phyloP scores from a whole-genome alignment of 2,329 filamentous ascomycete genomes.

The Davidsoniella neocaledoniae region DNA sequence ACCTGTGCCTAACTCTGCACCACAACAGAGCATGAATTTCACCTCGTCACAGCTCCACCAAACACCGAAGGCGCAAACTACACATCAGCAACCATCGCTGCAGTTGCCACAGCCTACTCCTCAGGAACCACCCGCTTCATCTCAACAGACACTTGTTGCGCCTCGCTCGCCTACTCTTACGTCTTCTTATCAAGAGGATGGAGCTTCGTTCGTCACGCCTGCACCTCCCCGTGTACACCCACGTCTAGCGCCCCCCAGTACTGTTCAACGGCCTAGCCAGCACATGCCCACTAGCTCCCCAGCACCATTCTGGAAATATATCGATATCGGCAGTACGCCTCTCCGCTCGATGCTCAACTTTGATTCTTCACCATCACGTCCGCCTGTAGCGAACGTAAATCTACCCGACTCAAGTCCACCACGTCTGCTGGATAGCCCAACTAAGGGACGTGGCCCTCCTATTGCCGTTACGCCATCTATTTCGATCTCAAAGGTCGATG shows the following conservation, averaged over 20 bases:
- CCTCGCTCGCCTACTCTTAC: conserved; percentile 43
- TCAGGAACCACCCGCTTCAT: background rate
- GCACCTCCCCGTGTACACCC: conserved; percentile 59
- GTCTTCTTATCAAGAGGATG: conserved; percentile 44
- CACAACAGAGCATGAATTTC: conserved; percentile 25
- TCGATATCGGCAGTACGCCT: conserved; percentile 59
- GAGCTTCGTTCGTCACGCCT: conserved; percentile 49
- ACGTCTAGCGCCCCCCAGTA: conserved; percentile 61
- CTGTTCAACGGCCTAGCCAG: conserved; percentile 63
- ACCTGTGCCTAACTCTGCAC: conserved; percentile 12
- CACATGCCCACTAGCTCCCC: conserved; percentile 76
- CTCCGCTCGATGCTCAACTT: conserved; percentile 32
- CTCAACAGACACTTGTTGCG: conserved; percentile 9
- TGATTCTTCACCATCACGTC: conserved; percentile 43
- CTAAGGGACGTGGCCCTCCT: conserved; percentile 16
- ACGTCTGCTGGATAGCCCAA: conserved; percentile 5
- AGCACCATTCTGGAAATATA: conserved; percentile 78
- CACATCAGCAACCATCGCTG: background rate
- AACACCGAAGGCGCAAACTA: conserved; percentile 3
- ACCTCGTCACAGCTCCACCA: conserved; percentile 23
- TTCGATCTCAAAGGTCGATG: conserved; percentile 14
- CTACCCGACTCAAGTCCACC: conserved; percentile 3
- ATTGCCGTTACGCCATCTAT: conserved; percentile 1
- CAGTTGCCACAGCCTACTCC: background rate
- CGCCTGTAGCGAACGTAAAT: conserved; percentile 16